Conservation (phyloP, 2,329 filamentous ascomycete genomes). For the Colletotrichum magnum region DNA sequence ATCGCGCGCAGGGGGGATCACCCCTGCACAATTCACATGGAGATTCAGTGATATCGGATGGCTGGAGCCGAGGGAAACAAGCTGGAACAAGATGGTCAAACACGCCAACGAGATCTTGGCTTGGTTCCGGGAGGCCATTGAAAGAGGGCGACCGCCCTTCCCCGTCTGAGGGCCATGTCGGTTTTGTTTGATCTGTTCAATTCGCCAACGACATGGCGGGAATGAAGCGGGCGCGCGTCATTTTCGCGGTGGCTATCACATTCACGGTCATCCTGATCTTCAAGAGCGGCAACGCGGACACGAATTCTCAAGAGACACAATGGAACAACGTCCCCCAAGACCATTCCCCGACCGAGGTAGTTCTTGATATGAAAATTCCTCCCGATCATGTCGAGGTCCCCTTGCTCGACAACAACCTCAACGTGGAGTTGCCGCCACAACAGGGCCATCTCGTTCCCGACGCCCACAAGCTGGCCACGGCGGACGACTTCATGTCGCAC, state of each 20-base stretch:
- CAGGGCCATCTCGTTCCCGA: slow-evolving; percentile 6
- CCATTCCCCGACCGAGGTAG: neutral
- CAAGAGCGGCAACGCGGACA: neutral
- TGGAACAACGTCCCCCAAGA: neutral
- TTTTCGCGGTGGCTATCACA: slow-evolving; percentile 14
- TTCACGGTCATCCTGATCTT: slow-evolving; percentile 14
- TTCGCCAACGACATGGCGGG: slow-evolving; percentile 22
- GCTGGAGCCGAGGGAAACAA: slow-evolving; percentile 28
- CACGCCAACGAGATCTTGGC: neutral
- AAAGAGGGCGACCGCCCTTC: slow-evolving; percentile 11
- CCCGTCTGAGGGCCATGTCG: too few relatives aligned
- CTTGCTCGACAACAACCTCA: neutral
- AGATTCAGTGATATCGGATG: slow-evolving; percentile 25
- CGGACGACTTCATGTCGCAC: slow-evolving; percentile 25
- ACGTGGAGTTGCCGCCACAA: neutral
- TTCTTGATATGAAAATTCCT: neutral
- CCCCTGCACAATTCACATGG: slow-evolving; percentile 30
- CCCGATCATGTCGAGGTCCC: slow-evolving; percentile 10
- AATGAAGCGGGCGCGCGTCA: slow-evolving; percentile 23
- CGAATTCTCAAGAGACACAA: neutral
- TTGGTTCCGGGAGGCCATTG: neutral
- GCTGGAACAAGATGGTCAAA: neutral
- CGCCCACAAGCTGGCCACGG: slow-evolving; percentile 23
- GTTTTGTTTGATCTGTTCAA: too few relatives aligned
- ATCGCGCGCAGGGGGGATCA: slow-evolving; percentile 22